These are phyloP conservation scores for Cucurbitaria berberidis DNA, from an alignment of 2,329 filamentous ascomycete genomes.

Conservation along the genomic window DNA sequence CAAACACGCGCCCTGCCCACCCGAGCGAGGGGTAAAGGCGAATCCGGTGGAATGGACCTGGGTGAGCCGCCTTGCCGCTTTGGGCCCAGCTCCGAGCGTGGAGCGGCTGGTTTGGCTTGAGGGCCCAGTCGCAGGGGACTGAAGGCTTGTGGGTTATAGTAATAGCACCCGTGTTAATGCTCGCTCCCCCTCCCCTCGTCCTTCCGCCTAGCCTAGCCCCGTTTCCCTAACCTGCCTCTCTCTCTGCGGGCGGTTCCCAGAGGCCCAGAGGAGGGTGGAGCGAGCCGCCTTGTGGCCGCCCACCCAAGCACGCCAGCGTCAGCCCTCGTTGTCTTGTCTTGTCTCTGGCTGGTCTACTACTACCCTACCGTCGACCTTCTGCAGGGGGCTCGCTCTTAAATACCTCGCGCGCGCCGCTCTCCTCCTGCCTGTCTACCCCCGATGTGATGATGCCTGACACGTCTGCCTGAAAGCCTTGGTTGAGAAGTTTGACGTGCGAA, in stretches of 20 bases:
- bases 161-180: conserved; percentile 30
- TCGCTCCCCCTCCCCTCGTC: conserved; percentile 2
- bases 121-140: no score
- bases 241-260: conserved; percentile 28
- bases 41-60: conserved; percentile 24
- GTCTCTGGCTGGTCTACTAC: conserved; percentile 16
- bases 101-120: not conserved
- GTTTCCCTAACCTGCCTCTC: conserved; percentile 1
- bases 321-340: conserved; percentile 15
- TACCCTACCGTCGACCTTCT: not conserved
- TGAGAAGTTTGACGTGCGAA: not conserved
- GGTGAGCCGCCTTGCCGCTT: conserved; percentile 19
- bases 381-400: conserved; percentile 36
- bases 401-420: conserved; percentile 32
- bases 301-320: no score
- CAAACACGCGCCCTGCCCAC: no score
- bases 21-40: no score
- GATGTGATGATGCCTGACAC: no score
- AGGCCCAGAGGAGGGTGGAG: conserved; percentile 26
- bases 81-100: conserved; percentile 24
- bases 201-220: not conserved
- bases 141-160: conserved; percentile 35
- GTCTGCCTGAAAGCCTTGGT: no score
- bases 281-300: no score
- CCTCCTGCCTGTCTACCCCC: conserved; percentile 14